Evolutionary conservation across 139 green algal genomes (phyloP).

Genomic region (Pleodorina starrii): DNA sequence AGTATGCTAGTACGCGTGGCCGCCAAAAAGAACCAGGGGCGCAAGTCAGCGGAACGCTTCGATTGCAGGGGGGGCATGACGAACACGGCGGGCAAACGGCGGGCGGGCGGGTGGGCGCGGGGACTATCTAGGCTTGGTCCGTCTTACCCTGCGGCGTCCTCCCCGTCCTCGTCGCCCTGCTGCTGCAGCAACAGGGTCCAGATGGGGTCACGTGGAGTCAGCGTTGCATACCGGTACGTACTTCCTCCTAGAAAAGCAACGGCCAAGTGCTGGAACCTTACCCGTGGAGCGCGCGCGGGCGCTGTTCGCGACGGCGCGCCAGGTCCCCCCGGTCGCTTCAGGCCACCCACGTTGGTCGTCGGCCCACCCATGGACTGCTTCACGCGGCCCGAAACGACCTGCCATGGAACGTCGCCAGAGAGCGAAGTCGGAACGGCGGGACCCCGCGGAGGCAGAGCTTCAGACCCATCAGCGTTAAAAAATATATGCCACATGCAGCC

Average conservation of each 20-base stretch:
- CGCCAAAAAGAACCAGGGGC: too few relatives aligned
- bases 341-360: constrained; percentile 27
- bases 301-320: neutral
- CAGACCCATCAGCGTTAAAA: too few relatives aligned
- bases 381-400: constrained; percentile 43
- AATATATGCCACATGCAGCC: too few relatives aligned
- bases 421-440: neutral
- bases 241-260: neutral
- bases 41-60: too few relatives aligned
- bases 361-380: constrained; percentile 1
- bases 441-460: too few relatives aligned
- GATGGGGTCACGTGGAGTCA: neutral
- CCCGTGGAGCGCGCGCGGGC: constrained; percentile 18
- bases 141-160: constrained; percentile 12
- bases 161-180: constrained; percentile 46
- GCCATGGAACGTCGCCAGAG: neutral
- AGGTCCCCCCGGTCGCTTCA: constrained; percentile 34
- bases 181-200: neutral
- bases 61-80: too few relatives aligned
- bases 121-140: too few relatives aligned
- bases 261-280: neutral
- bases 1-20: too few relatives aligned
- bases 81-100: too few relatives aligned
- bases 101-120: too few relatives aligned
- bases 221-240: neutral